Base-by-base conservation (phyloP, 2,329 filamentous ascomycete species). In the Aspergillus alliaceus region DNA sequence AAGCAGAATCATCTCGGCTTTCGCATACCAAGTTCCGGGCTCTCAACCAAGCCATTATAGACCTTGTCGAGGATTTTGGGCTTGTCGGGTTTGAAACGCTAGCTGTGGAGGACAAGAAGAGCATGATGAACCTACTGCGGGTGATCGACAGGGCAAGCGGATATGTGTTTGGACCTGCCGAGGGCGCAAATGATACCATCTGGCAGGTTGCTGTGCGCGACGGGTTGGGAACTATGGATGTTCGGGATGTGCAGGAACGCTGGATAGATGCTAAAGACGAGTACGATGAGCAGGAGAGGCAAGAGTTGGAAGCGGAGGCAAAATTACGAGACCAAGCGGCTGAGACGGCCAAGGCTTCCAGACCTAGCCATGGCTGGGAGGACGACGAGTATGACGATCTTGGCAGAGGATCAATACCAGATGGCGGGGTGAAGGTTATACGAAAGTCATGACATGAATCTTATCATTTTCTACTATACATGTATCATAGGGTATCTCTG, bases 121-220 rank as follows among this genome's bases (percentile, higher is more conserved):
- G 90, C 71, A 97, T 99, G 92, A 96, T 96, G 86, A 88, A 90
- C 65, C 80, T 99, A 4, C 79, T 99, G 51, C 86, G 90, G 46
- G 88, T 93, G 1, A 93, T 99, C 69, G 95, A 99, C 73, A 85
- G 95, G 40, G 93, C 95, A 0, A 89, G 91, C 9, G 95, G 95
- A 0, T 98, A 98, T 76, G 90, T 92, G 1, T 97, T 99, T 77
- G 93, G 93, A 0, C 84, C 89, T 5, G 90, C 91, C 0, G 91
- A 97, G 72, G 93, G 92, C 2, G 91, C 92, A 46, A 97, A 98
- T 66, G 93, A 99, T 72, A 93, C 89, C 6, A 86, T 99, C n/a
- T 99, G 95, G 95, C 91, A 96, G 69, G 87, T 98, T 44, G 91
- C 95, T 2, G 96, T 98, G 86, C 86, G 92, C 56, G 84, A 87